Base-by-base conservation (phyloP, 2,329 filamentous ascomycete genomes). In the Hypoxylon sp. region DNA sequence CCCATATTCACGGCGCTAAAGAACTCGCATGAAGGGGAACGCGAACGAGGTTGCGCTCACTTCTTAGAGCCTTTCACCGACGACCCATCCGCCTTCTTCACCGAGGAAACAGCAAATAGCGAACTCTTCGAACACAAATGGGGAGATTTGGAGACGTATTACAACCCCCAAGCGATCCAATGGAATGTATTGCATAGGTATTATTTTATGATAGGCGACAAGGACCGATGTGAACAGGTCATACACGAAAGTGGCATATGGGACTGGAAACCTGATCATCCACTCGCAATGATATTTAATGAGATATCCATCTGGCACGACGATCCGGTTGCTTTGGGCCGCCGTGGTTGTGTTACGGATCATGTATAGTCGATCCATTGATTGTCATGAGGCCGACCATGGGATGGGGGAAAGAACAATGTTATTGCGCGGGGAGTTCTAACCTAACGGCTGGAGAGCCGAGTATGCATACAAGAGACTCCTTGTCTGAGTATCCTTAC, bases 191-290 rank as follows among this genome's bases (percentile, higher is more conserved):
- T 25, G 8, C 37, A 37, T 8, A 40, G 37, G 6, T 66, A 25
- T 42, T 66, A 66, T 22, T 60, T 56, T n/a, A 14, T 46, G 8
- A 53, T 66, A 25, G 62, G 46, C 10, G 66, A 69, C 8, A 20
- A 42, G 42, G 62, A 66, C 17, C 48, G 66, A 14, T 56, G 57
- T 4, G 20, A 35, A 13, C 30, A 7, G 17, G 33, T 63, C 2
- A 25, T 51, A 31, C 5, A 42, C 1, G n/a, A 58, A 14, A 57
- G 61, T 1, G 25, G 11, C 4, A 14, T 46, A 31, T 62, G 62
- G 58, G 17, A 40, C 37, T 68, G 66, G 61, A 8, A 7, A 35
- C 13, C 13, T 37, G 6, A 3, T 37, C 35, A 20, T 20, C 17
- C 2, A 44, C 3, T 7, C 17, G 7, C n/a, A 17, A 6, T 6